Evolutionary conservation across 2,329 filamentous ascomycete genomes (phyloP).

Genomic region (Boeremia lycopersici): DNA sequence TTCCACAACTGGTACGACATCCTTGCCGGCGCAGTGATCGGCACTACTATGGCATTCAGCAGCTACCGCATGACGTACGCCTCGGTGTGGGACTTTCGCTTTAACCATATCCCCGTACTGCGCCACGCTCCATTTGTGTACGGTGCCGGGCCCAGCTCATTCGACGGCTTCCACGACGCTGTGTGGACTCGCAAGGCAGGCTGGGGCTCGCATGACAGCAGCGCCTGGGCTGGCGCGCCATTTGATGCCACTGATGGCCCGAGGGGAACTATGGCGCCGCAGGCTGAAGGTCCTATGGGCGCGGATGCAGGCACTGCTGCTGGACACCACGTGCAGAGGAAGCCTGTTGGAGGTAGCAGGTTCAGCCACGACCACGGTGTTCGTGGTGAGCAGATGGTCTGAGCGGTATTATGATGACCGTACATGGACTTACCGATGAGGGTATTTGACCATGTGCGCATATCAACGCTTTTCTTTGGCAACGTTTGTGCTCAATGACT

Average conservation of each 20-base stretch:
- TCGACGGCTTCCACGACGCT: constrained; percentile 58
- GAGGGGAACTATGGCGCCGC: constrained; percentile 41
- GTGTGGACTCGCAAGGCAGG: constrained; percentile 65
- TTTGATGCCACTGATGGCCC: constrained; percentile 50
- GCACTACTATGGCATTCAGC: constrained; percentile 68
- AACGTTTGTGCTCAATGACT: not conserved
- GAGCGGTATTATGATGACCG: not conserved
- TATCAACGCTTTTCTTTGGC: not conserved
- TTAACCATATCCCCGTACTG: constrained; percentile 69
- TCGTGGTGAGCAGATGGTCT: constrained; percentile 39
- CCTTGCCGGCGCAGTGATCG: constrained; percentile 69
- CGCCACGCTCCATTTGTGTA: constrained; percentile 63
- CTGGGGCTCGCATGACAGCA: constrained; percentile 58
- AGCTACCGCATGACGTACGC: constrained; percentile 72
- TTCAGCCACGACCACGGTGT: constrained; percentile 14
- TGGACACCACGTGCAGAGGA: constrained; percentile 36
- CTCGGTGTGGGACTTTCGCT: constrained; percentile 71
- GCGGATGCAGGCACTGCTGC: constrained; percentile 24
- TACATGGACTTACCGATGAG: not conserved
- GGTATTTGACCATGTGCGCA: not conserved
- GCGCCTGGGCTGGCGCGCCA: constrained; percentile 50
- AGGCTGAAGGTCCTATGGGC: constrained; percentile 35
- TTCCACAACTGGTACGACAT: constrained; percentile 77
- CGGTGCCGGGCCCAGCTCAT: constrained; percentile 46
- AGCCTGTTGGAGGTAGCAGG: constrained; percentile 35